Evolutionary conservation across 805 yeast genomes (phyloP), one percentile per base, ranked within the genome.

Genomic region (Starmerella gropengiesseri): DNA sequence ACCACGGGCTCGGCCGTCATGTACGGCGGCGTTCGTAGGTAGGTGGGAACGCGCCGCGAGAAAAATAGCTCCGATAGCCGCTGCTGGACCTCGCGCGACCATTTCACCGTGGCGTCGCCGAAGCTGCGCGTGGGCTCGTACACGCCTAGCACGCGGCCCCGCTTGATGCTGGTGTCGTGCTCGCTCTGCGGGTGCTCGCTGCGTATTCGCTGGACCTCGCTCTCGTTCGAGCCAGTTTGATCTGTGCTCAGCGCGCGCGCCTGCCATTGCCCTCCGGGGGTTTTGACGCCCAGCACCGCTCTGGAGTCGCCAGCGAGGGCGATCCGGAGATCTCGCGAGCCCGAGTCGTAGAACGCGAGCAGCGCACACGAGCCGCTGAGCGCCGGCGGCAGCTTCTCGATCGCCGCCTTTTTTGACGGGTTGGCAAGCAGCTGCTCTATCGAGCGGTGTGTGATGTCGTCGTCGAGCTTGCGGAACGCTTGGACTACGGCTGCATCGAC

Each of bases 271-370:
- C 81, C 83, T 29, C 68, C 75, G 45, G 73, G 69, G 18, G 50
- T 51, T 18, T 55, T 50, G 41, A 77, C 67, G 7, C 95, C 95
- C 30, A 89, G 66, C 17, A 91, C 72, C 0, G 95, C 96, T 48
- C 98, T 70, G 0, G 96, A 87, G 59, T 91, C 98, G 39, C 98
- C 98, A 0, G 97, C 77, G 5, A 89, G 94, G 0, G 98, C 97
- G 27, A 91, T 94, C 51, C 84, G 78, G 53, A 91, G 69, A 23
- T 71, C 63, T 42, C 75, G 71, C 19, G 84, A 67, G 40, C 73
- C 71, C 0, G 94, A 75, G 61, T 91, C 95, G 62, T 81, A 91
- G 54, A 84, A 78, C 3, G 94, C 76, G 45, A 91, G 67, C 49
- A 91, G 68, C 0, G 94, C 96, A 65, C 98, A 91, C 1, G 96